phyloP scores from a whole-genome alignment of 495 filamentous ascomycete genomes.

The Penicillium argentinense region DNA sequence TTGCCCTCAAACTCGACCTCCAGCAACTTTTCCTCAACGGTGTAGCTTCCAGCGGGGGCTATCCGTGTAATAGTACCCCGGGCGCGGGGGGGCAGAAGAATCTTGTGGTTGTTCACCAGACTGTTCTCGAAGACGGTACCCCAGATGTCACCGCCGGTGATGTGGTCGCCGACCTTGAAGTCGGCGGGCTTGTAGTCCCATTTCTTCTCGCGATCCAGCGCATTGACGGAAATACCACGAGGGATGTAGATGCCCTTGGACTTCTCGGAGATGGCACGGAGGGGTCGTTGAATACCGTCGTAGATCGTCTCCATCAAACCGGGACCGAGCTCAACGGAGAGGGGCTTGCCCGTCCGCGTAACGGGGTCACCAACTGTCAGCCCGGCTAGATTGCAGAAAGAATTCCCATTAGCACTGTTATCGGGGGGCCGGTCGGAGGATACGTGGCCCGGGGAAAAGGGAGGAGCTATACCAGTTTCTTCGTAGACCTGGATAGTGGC shows the following conservation, averaged over 20 bases:
- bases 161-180: conserved; percentile 92
- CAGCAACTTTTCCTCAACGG: conserved; percentile 89
- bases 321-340: conserved; percentile 95
- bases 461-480: conserved; percentile 73
- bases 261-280: conserved; percentile 74
- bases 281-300: conserved; percentile 96
- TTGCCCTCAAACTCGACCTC: conserved; percentile 97
- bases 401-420: conserved; percentile 19
- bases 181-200: conserved; percentile 90
- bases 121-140: conserved; percentile 95
- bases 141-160: conserved; percentile 94
- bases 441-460: conserved; percentile 7
- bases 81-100: conserved; percentile 88
- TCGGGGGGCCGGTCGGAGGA: conserved; percentile 13
- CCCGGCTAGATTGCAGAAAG: conserved; percentile 60
- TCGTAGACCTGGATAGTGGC: conserved; percentile 99
- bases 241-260: conserved; percentile 94
- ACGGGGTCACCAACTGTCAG: conserved; percentile 97
- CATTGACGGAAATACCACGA: conserved; percentile 85
- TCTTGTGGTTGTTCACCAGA: conserved; percentile 90
- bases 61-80: conserved; percentile 90
- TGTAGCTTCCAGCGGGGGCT: conserved; percentile 85
- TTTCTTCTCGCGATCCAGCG: conserved; percentile 81
- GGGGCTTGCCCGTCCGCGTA: conserved; percentile 82
- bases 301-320: conserved; percentile 99